Percentiles rank a stretch among this genome's conserved stretches.
Conservation (phyloP, 1,139 yeast genomes). For the Eremothecium gossypii region DNA sequence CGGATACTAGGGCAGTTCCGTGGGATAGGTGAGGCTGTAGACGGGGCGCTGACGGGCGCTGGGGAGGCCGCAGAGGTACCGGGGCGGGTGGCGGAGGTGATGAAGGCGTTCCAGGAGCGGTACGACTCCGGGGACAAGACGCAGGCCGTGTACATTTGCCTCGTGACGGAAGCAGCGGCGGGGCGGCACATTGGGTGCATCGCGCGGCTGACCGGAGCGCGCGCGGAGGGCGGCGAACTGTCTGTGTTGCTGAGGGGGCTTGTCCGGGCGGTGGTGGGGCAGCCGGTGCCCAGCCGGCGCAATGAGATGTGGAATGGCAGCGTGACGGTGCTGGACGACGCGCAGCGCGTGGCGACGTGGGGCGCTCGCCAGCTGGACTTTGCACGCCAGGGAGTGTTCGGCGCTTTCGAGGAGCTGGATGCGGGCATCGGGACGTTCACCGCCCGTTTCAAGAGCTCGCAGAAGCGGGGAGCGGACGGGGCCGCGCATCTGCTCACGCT, state of each 20-base stretch:
- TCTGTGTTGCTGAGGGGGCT: conserved; percentile 47
- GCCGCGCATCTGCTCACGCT: conserved; percentile 38
- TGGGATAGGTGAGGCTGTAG: too few relatives aligned
- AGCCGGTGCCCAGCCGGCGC: conserved; percentile 30
- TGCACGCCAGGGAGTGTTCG: conserved; percentile 25
- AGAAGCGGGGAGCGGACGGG: conserved; percentile 10
- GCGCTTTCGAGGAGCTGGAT: conserved; percentile 26
- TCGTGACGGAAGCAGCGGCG: conserved; percentile 10
- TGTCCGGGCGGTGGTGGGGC: conserved; percentile 35
- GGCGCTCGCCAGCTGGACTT: conserved; percentile 21
- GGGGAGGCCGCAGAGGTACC: too few relatives aligned
- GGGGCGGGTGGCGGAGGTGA: conserved; percentile 13
- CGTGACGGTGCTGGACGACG: conserved; percentile 13
- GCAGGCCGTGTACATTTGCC: conserved; percentile 28
- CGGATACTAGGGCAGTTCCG: too few relatives aligned
- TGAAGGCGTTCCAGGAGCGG: conserved; percentile 22
- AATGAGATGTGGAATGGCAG: conserved; percentile 30
- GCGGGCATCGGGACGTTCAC: conserved; percentile 23
- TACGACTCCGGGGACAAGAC: conserved; percentile 15
- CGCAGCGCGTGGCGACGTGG: conserved; percentile 17
- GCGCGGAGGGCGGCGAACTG: conserved; percentile 39
- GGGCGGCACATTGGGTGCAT: conserved; percentile 36
- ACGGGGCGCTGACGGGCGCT: too few relatives aligned
- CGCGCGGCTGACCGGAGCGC: conserved; percentile 41
- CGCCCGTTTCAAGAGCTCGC: conserved; percentile 12